These are phyloP conservation scores for Diaporthe australafricana DNA, from an alignment of 2,329 filamentous ascomycete species.

Conservation along the genomic window DNA sequence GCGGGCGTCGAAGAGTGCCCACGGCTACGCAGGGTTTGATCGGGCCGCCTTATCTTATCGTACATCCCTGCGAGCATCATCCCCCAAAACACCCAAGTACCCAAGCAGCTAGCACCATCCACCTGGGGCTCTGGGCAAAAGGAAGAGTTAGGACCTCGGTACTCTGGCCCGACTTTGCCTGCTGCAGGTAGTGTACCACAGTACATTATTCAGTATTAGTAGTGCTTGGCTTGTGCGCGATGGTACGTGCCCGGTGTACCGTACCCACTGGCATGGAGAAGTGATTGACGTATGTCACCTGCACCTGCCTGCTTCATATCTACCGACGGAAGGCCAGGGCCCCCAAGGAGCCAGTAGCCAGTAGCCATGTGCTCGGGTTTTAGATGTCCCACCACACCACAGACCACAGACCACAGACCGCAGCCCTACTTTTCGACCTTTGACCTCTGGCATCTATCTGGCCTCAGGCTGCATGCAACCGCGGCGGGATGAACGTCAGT, in stretches of 20 bases:
- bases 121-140: background rate
- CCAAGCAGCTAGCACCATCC: too few relatives aligned
- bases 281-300: conserved; percentile 23
- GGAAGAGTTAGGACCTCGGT: background rate
- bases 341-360: background rate
- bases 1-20: too few relatives aligned
- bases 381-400: conserved; percentile 15
- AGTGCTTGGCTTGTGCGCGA: too few relatives aligned
- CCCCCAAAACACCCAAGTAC: background rate
- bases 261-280: conserved; percentile 1
- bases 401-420: too few relatives aligned
- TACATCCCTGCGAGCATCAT: background rate
- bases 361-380: background rate
- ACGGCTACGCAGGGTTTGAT: conserved; percentile 24
- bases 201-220: too few relatives aligned
- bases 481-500: background rate
- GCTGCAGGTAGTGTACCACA: too few relatives aligned
- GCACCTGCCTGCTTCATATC: background rate
- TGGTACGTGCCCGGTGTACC: background rate
- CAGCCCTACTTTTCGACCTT: background rate
- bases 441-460: background rate
- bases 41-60: conserved; percentile 25
- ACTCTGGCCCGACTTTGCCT: conserved; percentile 18
- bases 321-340: conserved; percentile 13
- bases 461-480: background rate